Evolutionary conservation across 306 rosid species (phyloP), one percentile per base, ranked within the genome.

Genomic region (Fagus crenata): DNA sequence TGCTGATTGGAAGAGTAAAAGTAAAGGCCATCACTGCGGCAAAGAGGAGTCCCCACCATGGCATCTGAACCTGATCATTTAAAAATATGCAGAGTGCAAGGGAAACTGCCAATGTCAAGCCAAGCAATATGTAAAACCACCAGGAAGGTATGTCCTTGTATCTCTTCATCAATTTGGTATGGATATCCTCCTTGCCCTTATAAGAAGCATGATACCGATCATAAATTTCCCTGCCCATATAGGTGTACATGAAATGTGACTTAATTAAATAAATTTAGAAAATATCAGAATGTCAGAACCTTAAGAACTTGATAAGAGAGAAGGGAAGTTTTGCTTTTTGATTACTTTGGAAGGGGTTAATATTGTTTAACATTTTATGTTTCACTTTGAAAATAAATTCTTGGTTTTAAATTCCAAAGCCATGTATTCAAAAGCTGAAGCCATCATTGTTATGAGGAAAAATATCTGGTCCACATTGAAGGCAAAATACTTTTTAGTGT

Each of bases 11-110:
- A 41, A 93, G 97, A 51, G 97, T 93, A 76, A 90, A 93, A 51
- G 31, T 43, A 39, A 93, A 89, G 72, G 96, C 96, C 49, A 93
- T 73, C 35, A 63, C 87, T 75, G 41, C 83, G 22, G 97, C 91
- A 79, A 93, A 90, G 72, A 90, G 55, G 69, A 92, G 93, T 43
- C 96, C 96, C 96, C 97, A 92, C 93, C 93, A 92, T 8, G 97
- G 97, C 92, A 93, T 87, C 75, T 93, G 97, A 84, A 93, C 84
- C 75, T 93, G 90, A 31, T 87, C 79, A 13, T 90, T 93, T 53
- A 92, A 80, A 84, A 87, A 73, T 68, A 82, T 90, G 87, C 97
- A 92, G 28, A 92, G 86, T 2, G 43, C 63, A 0, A 90, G 88
- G 75, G 97, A 92, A 75, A 90, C 89, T 14, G 67, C 61, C 14